These are phyloP conservation scores for Trifolium repens DNA, from an alignment of 306 rosid species.

Conservation along the genomic window DNA sequence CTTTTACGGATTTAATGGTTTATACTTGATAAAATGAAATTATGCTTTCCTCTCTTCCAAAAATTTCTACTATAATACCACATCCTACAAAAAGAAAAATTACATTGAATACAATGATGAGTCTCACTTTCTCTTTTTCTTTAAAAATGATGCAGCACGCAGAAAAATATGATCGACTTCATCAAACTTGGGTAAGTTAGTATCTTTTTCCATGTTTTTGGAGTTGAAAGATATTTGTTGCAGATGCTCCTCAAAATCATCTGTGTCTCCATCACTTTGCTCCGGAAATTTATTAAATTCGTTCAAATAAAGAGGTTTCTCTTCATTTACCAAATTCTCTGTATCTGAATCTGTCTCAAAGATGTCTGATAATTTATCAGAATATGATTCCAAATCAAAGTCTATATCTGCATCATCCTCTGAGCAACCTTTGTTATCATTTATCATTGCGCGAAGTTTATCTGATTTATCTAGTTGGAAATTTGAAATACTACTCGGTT, in stretches of 20 bases:
- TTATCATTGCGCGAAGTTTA: slow-evolving; percentile 45
- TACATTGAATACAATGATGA: not conserved
- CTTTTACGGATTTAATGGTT: not conserved
- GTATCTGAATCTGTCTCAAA: slow-evolving; percentile 75
- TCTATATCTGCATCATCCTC: slow-evolving; percentile 59
- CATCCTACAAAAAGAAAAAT: not conserved
- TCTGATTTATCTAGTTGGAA: slow-evolving; percentile 46
- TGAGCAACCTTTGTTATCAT: slow-evolving; percentile 38
- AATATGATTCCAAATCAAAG: slow-evolving; percentile 56
- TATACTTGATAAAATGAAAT: not conserved
- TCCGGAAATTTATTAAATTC: slow-evolving; percentile 69
- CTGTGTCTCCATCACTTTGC: slow-evolving; percentile 51
- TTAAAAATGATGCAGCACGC: slow-evolving; percentile 71
- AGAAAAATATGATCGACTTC: slow-evolving; percentile 82
- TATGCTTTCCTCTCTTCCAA: not conserved
- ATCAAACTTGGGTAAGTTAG: slow-evolving; percentile 55
- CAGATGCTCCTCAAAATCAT: slow-evolving; percentile 76
- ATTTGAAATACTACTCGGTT: slow-evolving; percentile 46
- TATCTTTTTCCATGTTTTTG: slow-evolving; percentile 49
- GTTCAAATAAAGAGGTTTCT: slow-evolving; percentile 77
- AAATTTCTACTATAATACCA: not conserved
- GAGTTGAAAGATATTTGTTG: slow-evolving; percentile 66
- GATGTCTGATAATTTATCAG: slow-evolving; percentile 74
- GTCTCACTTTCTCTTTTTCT: slow-evolving; percentile 62
- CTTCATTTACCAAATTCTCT: slow-evolving; percentile 51